A percentile compares a stretch with the other conserved stretches of the same genome.
phyloP scores from a whole-genome alignment of 75 land plant genomes.

The Gnetum montanum region DNA sequence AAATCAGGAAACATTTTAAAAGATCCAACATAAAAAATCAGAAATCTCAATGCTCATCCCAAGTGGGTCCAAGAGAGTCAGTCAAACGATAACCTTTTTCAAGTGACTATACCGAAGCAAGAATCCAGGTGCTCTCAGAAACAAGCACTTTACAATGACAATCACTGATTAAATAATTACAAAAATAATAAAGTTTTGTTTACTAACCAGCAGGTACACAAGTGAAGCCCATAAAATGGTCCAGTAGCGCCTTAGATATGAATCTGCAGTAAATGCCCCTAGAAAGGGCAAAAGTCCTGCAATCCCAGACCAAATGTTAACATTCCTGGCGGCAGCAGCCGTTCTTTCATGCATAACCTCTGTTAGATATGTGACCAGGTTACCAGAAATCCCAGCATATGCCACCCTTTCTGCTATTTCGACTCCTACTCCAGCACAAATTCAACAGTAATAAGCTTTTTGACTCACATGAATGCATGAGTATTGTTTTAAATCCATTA shows the following conservation, averaged over 20 bases:
- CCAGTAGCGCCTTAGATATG: conserved; percentile 44
- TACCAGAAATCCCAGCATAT: conserved; percentile 28
- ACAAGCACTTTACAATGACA: too few relatives aligned
- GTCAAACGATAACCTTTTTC: too few relatives aligned
- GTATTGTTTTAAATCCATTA: neutral
- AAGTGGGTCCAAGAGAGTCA: too few relatives aligned
- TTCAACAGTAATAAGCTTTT: neutral
- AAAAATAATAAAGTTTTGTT: too few relatives aligned
- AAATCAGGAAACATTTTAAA: too few relatives aligned
- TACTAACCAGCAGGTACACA: conserved; percentile 26
- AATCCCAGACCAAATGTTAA: conserved; percentile 36
- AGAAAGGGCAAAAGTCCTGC: conserved; percentile 29
- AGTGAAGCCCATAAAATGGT: conserved; percentile 26
- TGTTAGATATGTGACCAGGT: conserved; percentile 36
- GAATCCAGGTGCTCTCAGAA: too few relatives aligned
- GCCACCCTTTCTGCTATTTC: conserved; percentile 46
- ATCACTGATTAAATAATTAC: too few relatives aligned
- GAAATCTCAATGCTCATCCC: too few relatives aligned
- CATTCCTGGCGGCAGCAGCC: conserved; percentile 35
- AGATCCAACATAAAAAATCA: too few relatives aligned
- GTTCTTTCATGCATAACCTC: conserved; percentile 28
- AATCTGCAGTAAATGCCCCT: conserved; percentile 55
- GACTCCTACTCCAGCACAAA: conserved; percentile 17
- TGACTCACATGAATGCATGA: neutral
- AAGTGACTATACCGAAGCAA: too few relatives aligned